Conservation (phyloP, 2,329 filamentous ascomycete species). For the Aureobasidium sp. region DNA sequence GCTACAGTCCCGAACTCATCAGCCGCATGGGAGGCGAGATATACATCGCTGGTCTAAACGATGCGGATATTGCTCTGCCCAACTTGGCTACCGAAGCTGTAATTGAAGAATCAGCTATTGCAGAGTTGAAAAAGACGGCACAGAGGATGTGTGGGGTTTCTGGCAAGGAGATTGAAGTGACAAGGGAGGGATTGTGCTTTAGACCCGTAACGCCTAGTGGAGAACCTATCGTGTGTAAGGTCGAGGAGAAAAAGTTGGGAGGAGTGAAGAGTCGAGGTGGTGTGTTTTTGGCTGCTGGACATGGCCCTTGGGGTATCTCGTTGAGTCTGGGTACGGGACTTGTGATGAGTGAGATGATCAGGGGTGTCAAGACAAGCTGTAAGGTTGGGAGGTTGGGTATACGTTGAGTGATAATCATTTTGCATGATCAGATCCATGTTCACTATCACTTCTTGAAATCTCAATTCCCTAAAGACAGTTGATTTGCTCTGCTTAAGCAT, state of each 20-base stretch:
- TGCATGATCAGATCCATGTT: too few relatives aligned
- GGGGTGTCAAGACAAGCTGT: constrained; percentile 48
- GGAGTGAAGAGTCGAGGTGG: constrained; percentile 48
- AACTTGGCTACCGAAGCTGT: constrained; percentile 28
- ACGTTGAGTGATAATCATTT: not conserved
- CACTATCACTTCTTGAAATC: too few relatives aligned
- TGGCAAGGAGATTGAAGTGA: constrained; percentile 48
- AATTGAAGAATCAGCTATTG: constrained; percentile 41
- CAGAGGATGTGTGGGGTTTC: constrained; percentile 39
- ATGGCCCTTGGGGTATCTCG: constrained; percentile 65
- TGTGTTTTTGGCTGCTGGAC: constrained; percentile 62
- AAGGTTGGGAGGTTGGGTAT: constrained; percentile 46
- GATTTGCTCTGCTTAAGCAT: too few relatives aligned
- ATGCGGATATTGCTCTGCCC: constrained; percentile 41
- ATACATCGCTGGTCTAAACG: constrained; percentile 67
- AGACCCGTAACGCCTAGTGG: constrained; percentile 59
- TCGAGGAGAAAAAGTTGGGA: constrained; percentile 47
- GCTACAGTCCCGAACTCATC: constrained; percentile 65
- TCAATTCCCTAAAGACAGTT: too few relatives aligned
- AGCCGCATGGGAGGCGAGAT: constrained; percentile 58
- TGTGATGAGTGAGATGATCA: constrained; percentile 62
- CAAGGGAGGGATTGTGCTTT: constrained; percentile 63
- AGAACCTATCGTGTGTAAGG: constrained; percentile 51
- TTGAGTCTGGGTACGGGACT: constrained; percentile 57
- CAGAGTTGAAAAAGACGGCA: constrained; percentile 42